A percentile compares a stretch with the other conserved stretches of the same genome.
Conservation (phyloP, 306 rosid species). For the Sesbania bispinosa region DNA sequence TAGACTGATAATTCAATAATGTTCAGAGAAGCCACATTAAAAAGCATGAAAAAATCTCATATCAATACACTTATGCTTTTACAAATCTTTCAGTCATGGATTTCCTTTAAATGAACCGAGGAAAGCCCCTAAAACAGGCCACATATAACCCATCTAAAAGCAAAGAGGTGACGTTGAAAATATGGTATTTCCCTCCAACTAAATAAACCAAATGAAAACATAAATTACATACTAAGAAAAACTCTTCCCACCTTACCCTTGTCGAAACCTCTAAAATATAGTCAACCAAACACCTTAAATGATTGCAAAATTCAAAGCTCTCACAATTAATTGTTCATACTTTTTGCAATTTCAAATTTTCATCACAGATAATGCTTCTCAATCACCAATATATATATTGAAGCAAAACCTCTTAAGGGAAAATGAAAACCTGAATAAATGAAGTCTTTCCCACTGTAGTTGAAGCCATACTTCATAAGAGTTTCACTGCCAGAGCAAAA, state of each 20-base stretch:
- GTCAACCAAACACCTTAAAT: too few species aligned
- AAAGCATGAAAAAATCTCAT: neutral
- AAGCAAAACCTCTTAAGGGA: neutral
- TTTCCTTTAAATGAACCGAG: neutral
- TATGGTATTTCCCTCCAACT: neutral
- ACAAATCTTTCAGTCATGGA: neutral
- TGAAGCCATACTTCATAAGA: conserved; percentile 77
- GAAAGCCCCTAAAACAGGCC: neutral
- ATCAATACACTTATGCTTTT: neutral
- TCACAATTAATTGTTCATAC: too few species aligned
- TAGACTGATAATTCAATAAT: neutral
- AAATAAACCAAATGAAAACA: neutral
- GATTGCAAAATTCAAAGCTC: too few species aligned
- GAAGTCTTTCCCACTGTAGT: conserved; percentile 87
- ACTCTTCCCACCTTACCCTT: neutral
- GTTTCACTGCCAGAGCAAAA: conserved; percentile 61
- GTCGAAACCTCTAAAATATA: neutral
- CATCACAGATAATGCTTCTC: neutral
- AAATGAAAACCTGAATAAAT: conserved; percentile 78
- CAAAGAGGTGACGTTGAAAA: neutral
- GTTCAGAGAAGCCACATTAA: neutral
- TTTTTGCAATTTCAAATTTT: too few species aligned
- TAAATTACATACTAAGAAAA: neutral
- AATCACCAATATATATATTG: neutral
- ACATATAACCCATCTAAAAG: neutral